Conservation (phyloP, 78 protist species). For the Bodo saltans region DNA sequence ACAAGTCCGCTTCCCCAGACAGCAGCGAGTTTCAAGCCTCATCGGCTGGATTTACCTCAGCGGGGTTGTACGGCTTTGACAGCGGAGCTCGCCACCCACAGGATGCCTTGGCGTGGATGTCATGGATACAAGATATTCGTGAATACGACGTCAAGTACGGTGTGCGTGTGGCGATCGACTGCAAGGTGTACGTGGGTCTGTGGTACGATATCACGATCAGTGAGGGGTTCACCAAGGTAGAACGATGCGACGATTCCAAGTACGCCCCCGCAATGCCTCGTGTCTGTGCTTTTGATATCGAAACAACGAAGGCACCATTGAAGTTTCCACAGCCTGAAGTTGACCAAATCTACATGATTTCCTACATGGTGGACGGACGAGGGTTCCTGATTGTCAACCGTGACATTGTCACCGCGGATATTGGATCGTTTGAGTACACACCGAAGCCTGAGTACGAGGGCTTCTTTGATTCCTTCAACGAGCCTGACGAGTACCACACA, state of each 20-base stretch:
- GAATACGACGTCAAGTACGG: constrained; percentile 97
- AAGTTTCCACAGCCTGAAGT: constrained; percentile 88
- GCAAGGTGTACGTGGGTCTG: constrained; percentile 32
- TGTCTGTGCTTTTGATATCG: constrained; percentile 98
- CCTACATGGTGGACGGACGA: constrained; percentile 90
- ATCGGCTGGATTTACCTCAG: not conserved
- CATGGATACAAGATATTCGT: constrained; percentile 63
- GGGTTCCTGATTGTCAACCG: constrained; percentile 95
- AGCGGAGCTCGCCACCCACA: too few species aligned
- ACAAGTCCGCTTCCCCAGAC: not conserved
- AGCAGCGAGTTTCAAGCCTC: not conserved
- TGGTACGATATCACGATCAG: constrained; percentile 48
- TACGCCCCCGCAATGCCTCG: constrained; percentile 68
- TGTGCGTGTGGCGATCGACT: constrained; percentile 88
- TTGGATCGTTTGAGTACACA: constrained; percentile 90
- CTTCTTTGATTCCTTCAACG: constrained; percentile 82
- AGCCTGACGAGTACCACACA: constrained; percentile 56
- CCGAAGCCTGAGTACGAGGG: constrained; percentile 82
- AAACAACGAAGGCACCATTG: constrained; percentile 89
- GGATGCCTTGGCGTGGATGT: constrained; percentile 40
- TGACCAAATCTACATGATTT: constrained; percentile 92
- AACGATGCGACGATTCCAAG: not conserved
- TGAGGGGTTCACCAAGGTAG: not conserved
- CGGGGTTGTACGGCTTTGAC: not conserved
- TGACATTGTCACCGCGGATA: constrained; percentile 85